phyloP scores from a whole-genome alignment of 2,329 filamentous ascomycete species.

The Ambrosiella xylebori region DNA sequence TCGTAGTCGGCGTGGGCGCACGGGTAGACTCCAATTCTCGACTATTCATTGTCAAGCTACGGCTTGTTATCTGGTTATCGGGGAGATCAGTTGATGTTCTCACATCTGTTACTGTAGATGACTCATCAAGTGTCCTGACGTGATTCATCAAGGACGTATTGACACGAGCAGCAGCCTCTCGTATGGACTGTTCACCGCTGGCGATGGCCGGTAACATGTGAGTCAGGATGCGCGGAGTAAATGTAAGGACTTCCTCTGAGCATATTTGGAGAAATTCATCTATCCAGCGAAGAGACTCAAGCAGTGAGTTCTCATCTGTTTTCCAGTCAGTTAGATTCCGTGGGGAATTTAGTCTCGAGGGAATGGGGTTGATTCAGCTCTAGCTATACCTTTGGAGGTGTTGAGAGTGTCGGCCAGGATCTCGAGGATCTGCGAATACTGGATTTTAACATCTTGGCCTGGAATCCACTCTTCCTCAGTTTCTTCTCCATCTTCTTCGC shows the following conservation, averaged over 20 bases:
- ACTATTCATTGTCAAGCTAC: not conserved
- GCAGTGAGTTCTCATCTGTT: conserved; percentile 72
- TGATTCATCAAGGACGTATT: conserved; percentile 88
- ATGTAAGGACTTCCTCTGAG: conserved; percentile 86
- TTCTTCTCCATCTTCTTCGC: conserved; percentile 39
- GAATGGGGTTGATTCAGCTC: not conserved
- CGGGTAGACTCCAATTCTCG: conserved; percentile 4
- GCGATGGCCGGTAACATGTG: conserved; percentile 90
- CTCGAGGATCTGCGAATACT: conserved; percentile 78
- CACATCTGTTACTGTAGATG: too few relatives aligned
- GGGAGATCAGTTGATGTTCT: conserved; percentile 19
- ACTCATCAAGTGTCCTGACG: conserved; percentile 76
- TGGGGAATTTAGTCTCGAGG: not conserved
- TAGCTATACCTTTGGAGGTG: conserved; percentile 49
- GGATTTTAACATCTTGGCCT: conserved; percentile 88
- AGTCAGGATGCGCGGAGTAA: conserved; percentile 80
- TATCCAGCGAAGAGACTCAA: conserved; percentile 87
- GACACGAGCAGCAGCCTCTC: conserved; percentile 72
- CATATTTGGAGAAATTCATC: conserved; percentile 95
- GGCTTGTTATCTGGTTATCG: not conserved
- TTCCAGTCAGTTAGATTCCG: conserved; percentile 12
- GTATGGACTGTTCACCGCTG: conserved; percentile 75
- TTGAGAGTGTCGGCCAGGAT: conserved; percentile 83
- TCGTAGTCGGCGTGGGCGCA: conserved; percentile 8
- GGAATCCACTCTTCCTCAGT: conserved; percentile 91